phyloP scores from a whole-genome alignment of 345 rosid species.

The Populus ilicifolia region DNA sequence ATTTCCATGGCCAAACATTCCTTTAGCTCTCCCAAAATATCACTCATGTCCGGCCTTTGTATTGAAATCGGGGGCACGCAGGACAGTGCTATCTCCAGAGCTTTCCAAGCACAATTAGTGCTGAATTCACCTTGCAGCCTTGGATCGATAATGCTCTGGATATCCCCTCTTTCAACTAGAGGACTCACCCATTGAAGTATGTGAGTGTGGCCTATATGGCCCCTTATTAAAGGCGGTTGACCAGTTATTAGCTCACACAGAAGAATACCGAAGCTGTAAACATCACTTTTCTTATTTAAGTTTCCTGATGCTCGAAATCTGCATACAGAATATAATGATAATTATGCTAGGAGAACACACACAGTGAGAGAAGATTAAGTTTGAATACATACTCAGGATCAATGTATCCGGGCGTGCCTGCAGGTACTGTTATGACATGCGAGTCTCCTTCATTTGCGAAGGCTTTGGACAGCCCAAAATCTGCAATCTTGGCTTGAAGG shows the following conservation, averaged over 20 bases:
- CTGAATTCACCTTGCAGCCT: too few species aligned
- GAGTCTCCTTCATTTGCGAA: neutral
- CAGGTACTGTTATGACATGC: neutral
- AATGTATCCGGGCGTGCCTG: neutral
- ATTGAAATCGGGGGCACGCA: neutral
- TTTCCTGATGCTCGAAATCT: neutral
- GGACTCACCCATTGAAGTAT: slow-evolving; percentile 5
- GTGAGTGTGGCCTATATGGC: neutral
- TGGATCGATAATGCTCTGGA: neutral
- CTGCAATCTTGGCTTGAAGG: neutral
- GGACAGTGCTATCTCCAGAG: slow-evolving; percentile 3
- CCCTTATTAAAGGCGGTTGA: too few species aligned
- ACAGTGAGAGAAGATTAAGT: too few species aligned
- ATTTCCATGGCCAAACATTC: slow-evolving; percentile 8
- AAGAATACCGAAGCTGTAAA: neutral
- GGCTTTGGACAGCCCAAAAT: neutral
- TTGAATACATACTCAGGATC: neutral
- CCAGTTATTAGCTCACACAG: neutral
- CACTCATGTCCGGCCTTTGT: slow-evolving; percentile 7
- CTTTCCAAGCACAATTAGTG: slow-evolving; percentile 3
- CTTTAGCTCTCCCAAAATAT: neutral
- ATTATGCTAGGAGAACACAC: too few species aligned
- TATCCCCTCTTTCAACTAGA: neutral
- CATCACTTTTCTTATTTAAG: neutral
- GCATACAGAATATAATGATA: neutral